phyloP scores from a whole-genome alignment of 2,329 filamentous ascomycete genomes.

The Dryadomyces quercus-mongolicae region DNA sequence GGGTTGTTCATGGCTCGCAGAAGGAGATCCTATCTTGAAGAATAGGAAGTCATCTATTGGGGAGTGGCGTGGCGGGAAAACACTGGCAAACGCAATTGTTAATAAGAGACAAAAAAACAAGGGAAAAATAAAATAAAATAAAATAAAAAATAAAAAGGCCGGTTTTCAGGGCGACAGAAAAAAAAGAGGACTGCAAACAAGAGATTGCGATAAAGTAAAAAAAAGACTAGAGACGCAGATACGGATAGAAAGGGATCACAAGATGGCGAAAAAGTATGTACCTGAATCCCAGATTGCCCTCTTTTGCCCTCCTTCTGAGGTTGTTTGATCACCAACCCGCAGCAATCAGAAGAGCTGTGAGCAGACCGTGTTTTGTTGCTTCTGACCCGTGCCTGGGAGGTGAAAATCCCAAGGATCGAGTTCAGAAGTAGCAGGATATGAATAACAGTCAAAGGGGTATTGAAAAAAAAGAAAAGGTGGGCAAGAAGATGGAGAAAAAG shows the following conservation, averaged over 20 bases:
- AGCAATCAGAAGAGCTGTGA: not conserved
- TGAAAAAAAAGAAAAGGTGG: not conserved
- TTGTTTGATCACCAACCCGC: not conserved
- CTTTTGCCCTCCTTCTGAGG: not conserved
- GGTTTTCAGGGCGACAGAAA: too few relatives aligned
- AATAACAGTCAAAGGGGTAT: not conserved
- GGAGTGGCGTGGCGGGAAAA: not conserved
- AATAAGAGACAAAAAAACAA: not conserved
- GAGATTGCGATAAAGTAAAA: not conserved
- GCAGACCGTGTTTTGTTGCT: not conserved
- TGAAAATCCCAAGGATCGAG: not conserved
- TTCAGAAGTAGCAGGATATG: not conserved
- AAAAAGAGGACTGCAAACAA: not conserved
- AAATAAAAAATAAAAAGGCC: not conserved
- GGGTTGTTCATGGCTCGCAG: slow-evolving; percentile 31
- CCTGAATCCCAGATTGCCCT: not conserved
- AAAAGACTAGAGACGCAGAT: not conserved
- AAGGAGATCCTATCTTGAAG: not conserved
- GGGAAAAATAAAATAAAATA: not conserved
- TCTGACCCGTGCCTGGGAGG: not conserved
- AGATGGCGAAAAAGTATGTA: not conserved
- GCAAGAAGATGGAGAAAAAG: not conserved
- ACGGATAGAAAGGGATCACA: not conserved
- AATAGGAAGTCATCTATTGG: slow-evolving; percentile 8
- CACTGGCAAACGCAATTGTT: not conserved